Evolutionary conservation across 2,329 filamentous ascomycete species (phyloP), one percentile per base, ranked within the genome.

Genomic region (Aspergillus tubingensis): DNA sequence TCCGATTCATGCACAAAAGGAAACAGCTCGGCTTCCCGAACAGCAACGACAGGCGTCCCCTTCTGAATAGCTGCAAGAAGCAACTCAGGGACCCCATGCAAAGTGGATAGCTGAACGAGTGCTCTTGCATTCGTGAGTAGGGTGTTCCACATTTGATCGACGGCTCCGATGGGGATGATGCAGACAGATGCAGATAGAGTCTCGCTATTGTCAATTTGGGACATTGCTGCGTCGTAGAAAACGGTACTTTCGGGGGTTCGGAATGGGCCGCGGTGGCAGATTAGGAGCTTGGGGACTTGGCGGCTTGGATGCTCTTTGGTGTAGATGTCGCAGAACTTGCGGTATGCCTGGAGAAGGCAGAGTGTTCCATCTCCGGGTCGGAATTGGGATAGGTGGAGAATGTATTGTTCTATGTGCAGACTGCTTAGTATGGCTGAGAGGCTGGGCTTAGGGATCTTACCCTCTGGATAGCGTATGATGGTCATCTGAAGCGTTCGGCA

Each of bases 181-280:
- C 51, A 62, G 7, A 62, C 53, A 10, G 15, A 38, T 8, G 52
- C 4, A 2, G 47, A 10, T 7, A 60, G 27, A 8, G 13, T 41
- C 27, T 54, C 41, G 27, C 27, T 27, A 5, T 8, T 44, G 25
- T 56, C 15, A 8, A 60, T 51, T 19, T 57, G 53, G 10, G 41
- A 17, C 23, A 56, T 13, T 2, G 56, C n/a, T 11, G 15, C 5
- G 10, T 91, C 87, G 70, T 88, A 90, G 65, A 92, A 86, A 57
- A 84, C 75, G 21, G 82, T 86, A 8, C 85, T 88, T 66, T 93
- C 90, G 0, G 90, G 90, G 64, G 92, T 90, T 67, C 92, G 90
- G 62, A 92, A 83, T 0, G 89, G 90, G 41, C 88, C 86, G 70
- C 92, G 91, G 25, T 90, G 89, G 51, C 88, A 89, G 8, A 94